Percentiles rank a stretch among this genome's conserved stretches.
Evolutionary conservation across 1,284 basidiomycete species (phyloP).

Genomic region (Sutorius eximius): DNA sequence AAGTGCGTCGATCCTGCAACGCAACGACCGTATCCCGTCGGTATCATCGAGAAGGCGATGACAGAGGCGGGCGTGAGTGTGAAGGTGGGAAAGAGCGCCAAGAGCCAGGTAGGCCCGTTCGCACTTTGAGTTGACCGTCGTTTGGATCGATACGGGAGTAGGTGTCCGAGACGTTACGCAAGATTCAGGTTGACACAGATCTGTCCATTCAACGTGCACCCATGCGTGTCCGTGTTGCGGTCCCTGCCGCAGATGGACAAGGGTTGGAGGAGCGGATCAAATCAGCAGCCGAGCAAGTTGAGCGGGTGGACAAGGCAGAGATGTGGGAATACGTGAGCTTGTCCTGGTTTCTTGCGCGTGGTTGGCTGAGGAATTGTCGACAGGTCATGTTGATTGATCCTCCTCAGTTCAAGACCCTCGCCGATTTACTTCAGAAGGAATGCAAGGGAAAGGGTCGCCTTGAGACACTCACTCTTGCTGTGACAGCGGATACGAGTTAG

Average conservation of each 20-base stretch:
- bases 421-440: conserved; percentile 88
- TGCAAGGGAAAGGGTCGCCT: conserved; percentile 83
- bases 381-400: conserved; percentile 93
- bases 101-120: conserved; percentile 68
- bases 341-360: not conserved
- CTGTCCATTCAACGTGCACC: conserved; percentile 90
- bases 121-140: not conserved
- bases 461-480: conserved; percentile 78
- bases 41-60: conserved; percentile 99
- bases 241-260: conserved; percentile 77
- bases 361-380: conserved; percentile 5
- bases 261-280: conserved; percentile 72
- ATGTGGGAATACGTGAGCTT: conserved; percentile 86
- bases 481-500: conserved; percentile 46
- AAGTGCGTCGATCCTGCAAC: conserved; percentile 94
- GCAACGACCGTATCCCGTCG: conserved; percentile 87
- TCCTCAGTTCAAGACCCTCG: conserved; percentile 85
- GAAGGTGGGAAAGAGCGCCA: conserved; percentile 86
- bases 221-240: conserved; percentile 87
- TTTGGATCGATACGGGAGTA: conserved; percentile 31
- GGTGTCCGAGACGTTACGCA: conserved; percentile 91
- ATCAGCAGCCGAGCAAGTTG: conserved; percentile 78
- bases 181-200: conserved; percentile 76
- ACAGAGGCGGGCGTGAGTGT: conserved; percentile 91
- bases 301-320: conserved; percentile 77